Evolutionary conservation across 2,329 filamentous ascomycete genomes (phyloP), one percentile per base, ranked within the genome.

Genomic region (Lecanoromycetidae sp.): DNA sequence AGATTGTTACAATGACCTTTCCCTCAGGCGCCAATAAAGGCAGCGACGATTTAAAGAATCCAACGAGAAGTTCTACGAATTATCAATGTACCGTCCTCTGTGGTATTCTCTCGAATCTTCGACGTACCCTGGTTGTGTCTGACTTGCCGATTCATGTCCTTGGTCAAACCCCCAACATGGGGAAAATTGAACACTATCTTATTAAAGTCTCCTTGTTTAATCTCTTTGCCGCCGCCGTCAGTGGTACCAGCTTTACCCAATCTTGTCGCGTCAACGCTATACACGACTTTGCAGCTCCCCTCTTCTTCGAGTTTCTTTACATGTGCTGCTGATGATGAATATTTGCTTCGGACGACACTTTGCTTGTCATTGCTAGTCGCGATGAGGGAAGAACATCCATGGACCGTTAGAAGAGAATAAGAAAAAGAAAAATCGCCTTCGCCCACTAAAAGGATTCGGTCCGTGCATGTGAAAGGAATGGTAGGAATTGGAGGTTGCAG

Each of bases 171-270:
- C 54, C 91, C 91, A 3, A 93, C 84, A 68, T 98, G 91, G 29
- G 91, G 91, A 65, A 98, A 98, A 71, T 95, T 94, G 77, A 96
- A 98, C 55, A 90, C 72, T 52, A 96, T 81, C 48, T 79, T 75
- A 63, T 94, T 80, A 72, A 83, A 88, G 3, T 69, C 64, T 13
- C 58, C 58, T 22, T 49, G 66, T 38, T 65, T 68, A 33, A 73
- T 57, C 17, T 66, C 58, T 51, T 69, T 73, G 22, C 65, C 62
- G 19, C 44, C 44, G 13, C 52, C 53, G 3, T 44, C 46, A 13
- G 33, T 19, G 7, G 23, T 27, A 13, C 49, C 49, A 2, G 38
- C 7, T 17, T 40, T 51, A 23, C 69, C 69, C 60, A 82, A 72
- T 55, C 75, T 82, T 35, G 74, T 79, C 1, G 81, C 84, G 63